A percentile compares a stretch with the other conserved stretches of the same genome.
Evolutionary conservation across 2,329 filamentous ascomycete species (phyloP).

Genomic region (Beauveria sp.): DNA sequence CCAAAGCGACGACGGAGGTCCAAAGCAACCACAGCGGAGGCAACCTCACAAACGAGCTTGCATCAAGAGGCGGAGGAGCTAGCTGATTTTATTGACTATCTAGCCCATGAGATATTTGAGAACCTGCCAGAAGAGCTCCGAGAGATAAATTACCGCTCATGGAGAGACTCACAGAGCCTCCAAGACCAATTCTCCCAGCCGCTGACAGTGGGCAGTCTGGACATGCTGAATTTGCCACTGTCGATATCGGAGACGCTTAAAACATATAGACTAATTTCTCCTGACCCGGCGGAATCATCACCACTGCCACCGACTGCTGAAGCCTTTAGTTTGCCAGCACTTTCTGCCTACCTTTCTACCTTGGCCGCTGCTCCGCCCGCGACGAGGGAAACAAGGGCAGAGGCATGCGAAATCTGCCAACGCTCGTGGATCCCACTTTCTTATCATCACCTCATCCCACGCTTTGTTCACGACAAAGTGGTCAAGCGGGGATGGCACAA

Average conservation of each 20-base stretch:
- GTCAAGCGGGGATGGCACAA: conserved; percentile 73
- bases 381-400: conserved; percentile 47
- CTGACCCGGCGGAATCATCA: conserved; percentile 25
- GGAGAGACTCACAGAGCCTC: conserved; percentile 34
- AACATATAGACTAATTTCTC: conserved; percentile 56
- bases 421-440: conserved; percentile 68
- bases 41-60: conserved; percentile 13
- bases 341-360: conserved; percentile 54
- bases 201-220: conserved; percentile 44
- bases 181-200: conserved; percentile 50
- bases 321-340: conserved; percentile 54
- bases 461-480: conserved; percentile 66
- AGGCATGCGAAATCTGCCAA: conserved; percentile 68
- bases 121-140: conserved; percentile 55
- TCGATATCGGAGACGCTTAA: conserved; percentile 58
- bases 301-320: conserved; percentile 31
- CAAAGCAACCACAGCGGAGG: conserved; percentile 15
- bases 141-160: conserved; percentile 51
- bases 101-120: conserved; percentile 61
- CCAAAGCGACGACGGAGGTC: conserved; percentile 37
- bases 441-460: conserved; percentile 83
- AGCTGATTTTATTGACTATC: conserved; percentile 74
- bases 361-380: conserved; percentile 56
- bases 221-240: conserved; percentile 43
- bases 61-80: conserved; percentile 54